These are phyloP conservation scores for Fusarium bactridioides DNA, from an alignment of 2,329 filamentous ascomycete genomes.

Conservation along the genomic window DNA sequence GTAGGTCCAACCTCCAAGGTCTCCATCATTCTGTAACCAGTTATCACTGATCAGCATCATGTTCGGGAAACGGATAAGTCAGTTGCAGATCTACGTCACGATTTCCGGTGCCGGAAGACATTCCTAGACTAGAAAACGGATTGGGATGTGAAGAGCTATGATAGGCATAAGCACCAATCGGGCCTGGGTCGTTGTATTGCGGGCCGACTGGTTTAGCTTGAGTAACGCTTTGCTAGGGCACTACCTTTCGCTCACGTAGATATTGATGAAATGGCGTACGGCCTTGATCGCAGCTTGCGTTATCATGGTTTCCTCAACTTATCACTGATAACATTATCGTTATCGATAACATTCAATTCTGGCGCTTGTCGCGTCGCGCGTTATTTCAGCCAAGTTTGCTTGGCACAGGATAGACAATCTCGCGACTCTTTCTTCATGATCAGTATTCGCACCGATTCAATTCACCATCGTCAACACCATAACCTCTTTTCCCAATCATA, in stretches of 20 bases:
- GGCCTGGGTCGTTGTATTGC: neutral
- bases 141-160: neutral
- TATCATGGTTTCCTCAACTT: neutral
- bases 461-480: neutral
- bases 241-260: fast-evolving
- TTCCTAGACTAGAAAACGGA: neutral
- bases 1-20: neutral
- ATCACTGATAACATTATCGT: neutral
- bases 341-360: neutral
- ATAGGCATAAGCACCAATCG: neutral
- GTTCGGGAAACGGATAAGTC: neutral
- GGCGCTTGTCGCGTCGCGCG: neutral
- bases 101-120: neutral
- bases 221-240: no score
- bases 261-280: no score
- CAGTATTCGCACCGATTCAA: neutral
- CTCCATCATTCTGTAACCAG: neutral
- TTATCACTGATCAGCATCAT: fast-evolving
- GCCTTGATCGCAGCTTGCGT: fast-evolving
- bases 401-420: no score
- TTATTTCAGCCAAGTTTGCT: neutral
- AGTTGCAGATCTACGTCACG: no score
- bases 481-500: neutral
- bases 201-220: neutral
- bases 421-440: neutral